Base-by-base conservation (phyloP, 2,329 filamentous ascomycete species). In the Pseudocercospora pini-densiflorae region DNA sequence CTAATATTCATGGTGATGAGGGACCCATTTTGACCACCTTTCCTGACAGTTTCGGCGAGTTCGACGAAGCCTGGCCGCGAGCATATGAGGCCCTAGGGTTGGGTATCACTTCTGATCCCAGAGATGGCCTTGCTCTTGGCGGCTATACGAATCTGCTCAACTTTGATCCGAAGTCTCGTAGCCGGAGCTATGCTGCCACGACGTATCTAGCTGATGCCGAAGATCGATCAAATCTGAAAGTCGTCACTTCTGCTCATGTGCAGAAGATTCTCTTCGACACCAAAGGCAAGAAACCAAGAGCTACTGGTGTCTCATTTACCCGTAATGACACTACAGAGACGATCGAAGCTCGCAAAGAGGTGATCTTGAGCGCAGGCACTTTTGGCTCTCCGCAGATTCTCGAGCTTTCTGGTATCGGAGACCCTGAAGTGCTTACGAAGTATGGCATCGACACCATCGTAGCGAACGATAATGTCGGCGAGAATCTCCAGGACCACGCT, bases 391-490 rank as follows among this genome's bases (percentile, higher is more conserved):
- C 83, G 3, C 86, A 85, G 74, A 77, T 87, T 12, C 82, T 86
- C n/a, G 87, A 90, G 68, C 79, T 89, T 1, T 89, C 87, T 0
- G 88, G 88, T 0, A 81, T 90, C 33, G 88, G 88, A 1, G 29
- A 14, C 40, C 63, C 31, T 2, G 23, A 6, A 1, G 10, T 53
- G 3, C 49, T 53, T 3, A 7, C 3, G 6, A 24, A 53, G 23
- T 7, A 27, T 12, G 23, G 49, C 10, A 6, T 27, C 10, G 3
- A 19, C 1, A 5, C 19, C 4, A 7, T 51, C 4, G 21, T 51
- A 1, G 10, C 47, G 10, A 51, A 51, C 9, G 23, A 12, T 7
- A 51, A 51, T 8, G 21, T 51, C 24, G 47, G 47, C 10, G 47
- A 51, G 47, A 51, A 51, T 51, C 45, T 66, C 5, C 64, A 64